Evolutionary conservation across 257 asterid genomes (phyloP).

Genomic region (Fraxinus americana): DNA sequence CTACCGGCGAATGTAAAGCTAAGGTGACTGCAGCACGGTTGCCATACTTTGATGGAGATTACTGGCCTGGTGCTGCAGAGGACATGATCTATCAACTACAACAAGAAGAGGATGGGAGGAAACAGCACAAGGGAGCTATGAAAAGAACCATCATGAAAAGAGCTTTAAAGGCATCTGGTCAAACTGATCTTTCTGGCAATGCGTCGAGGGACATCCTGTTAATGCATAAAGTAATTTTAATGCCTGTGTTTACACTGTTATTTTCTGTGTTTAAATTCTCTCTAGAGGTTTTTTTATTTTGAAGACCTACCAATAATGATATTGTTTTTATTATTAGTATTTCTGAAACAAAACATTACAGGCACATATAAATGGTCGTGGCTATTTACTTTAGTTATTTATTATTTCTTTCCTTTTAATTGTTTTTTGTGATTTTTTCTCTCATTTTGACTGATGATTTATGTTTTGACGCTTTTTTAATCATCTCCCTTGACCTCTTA

Average conservation of each 20-base stretch:
- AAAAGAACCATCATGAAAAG: conserved; percentile 81
- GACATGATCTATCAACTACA: conserved; percentile 88
- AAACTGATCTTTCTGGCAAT: conserved; percentile 84
- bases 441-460: conserved; percentile 14
- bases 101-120: conserved; percentile 95
- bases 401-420: not conserved
- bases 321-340: not conserved
- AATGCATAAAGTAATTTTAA: conserved; percentile 80
- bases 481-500: not conserved
- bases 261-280: conserved; percentile 4
- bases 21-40: conserved; percentile 92
- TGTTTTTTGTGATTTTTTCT: not conserved
- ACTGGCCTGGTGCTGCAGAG: conserved; percentile 99
- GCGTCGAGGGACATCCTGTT: conserved; percentile 85
- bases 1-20: conserved; percentile 83
- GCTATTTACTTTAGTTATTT: not conserved
- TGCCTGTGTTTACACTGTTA: not conserved
- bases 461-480: conserved; percentile 4
- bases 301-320: conserved; percentile 6
- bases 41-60: conserved; percentile 98
- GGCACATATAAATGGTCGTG: not conserved
- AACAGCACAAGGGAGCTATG: conserved; percentile 66
- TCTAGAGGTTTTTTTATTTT: conserved; percentile 10
- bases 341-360: not conserved
- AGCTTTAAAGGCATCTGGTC: conserved; percentile 94